phyloP scores from a whole-genome alignment of 1,284 basidiomycete genomes.

The Exobasidium rhododendri region DNA sequence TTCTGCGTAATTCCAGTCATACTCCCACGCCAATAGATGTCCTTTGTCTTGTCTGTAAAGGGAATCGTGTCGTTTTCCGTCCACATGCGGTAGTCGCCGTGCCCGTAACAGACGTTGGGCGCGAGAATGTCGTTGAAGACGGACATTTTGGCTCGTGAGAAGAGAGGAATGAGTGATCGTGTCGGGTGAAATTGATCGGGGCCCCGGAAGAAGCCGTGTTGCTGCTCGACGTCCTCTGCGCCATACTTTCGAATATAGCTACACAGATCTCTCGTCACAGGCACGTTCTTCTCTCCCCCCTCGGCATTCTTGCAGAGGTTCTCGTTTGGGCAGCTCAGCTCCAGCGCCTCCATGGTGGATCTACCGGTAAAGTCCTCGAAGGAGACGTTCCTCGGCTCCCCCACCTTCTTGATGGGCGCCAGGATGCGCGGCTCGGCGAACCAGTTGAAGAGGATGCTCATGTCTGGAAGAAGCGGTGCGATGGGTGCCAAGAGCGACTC shows the following conservation, averaged over 20 bases:
- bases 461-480: background rate
- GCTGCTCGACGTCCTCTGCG: background rate
- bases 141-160: background rate
- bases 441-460: background rate
- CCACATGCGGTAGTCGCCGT: background rate
- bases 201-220: background rate
- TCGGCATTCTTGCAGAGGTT: background rate
- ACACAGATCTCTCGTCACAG: background rate
- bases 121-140: background rate
- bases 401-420: background rate
- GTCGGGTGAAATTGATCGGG: background rate
- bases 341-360: background rate
- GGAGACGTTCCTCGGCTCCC: background rate
- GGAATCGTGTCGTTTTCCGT: background rate
- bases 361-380: background rate
- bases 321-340: background rate
- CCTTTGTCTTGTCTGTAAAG: background rate
- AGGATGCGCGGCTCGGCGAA: background rate
- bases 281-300: background rate
- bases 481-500: background rate
- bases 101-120: background rate
- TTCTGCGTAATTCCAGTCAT: background rate
- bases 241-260: background rate
- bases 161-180: background rate
- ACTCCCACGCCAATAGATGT: background rate